These are phyloP conservation scores for Fusarium armeniacum DNA, from an alignment of 2,329 filamentous ascomycete genomes.

Conservation along the genomic window DNA sequence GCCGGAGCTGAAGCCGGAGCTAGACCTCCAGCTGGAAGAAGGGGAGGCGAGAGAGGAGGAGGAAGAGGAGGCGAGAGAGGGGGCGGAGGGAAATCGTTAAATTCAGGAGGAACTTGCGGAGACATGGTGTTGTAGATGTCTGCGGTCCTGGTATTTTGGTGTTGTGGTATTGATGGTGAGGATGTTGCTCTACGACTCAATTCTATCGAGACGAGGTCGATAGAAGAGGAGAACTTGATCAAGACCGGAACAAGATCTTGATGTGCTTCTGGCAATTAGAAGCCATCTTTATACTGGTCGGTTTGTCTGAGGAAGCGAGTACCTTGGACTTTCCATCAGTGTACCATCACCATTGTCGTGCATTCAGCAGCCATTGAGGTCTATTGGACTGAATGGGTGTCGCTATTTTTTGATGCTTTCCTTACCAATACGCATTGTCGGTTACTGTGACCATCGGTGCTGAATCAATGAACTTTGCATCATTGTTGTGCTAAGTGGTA, in stretches of 20 bases:
- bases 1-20: background rate
- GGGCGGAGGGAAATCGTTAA: background rate
- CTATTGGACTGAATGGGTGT: background rate
- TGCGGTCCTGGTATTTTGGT: background rate
- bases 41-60: no score
- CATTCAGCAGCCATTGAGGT: background rate
- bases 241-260: background rate
- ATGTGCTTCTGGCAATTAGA: background rate
- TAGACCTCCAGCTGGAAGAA: background rate
- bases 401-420: background rate
- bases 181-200: background rate
- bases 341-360: background rate
- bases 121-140: background rate
- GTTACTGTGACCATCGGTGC: fast-evolving
- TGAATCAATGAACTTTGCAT: background rate
- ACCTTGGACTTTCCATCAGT: background rate
- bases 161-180: background rate
- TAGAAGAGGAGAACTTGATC: background rate
- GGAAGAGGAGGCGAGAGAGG: background rate
- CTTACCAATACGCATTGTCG: background rate
- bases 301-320: background rate
- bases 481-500: background rate
- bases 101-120: no score
- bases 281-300: background rate
- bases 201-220: fast-evolving